Evolutionary conservation across 179 eudicot genomes (phyloP), one percentile per base, ranked within the genome.

Genomic region (Beta macrorhiza): DNA sequence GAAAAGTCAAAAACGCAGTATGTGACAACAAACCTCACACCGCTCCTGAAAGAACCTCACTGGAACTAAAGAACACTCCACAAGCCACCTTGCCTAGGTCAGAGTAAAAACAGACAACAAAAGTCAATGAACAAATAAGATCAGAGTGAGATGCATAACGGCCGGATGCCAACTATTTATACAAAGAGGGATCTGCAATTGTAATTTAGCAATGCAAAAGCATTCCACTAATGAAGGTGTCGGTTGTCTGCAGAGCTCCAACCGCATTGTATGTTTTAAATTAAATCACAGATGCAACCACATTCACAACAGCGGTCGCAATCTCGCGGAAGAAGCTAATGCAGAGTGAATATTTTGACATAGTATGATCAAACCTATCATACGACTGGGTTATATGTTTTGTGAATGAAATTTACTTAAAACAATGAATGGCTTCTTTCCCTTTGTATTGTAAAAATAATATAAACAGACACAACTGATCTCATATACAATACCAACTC

Each of bases 11-110:
- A 55, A 79, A 29, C 22, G 67, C 4, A 47, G 65, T 62, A 59
- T 71, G 32, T 55, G 47, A 76, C 12, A 77, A 57, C 57, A 15
- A 68, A 97, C 99, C 97, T 97, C 99, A 77, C 98, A 95, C 22
- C 99, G 98, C 89, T 97, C 99, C 90, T 95, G 98, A 78, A 97
- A 97, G 62, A 86, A 87, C 87, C 93, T 93, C 88, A 92, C 84
- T 25, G 98, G 98, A 55, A 95, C 97, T 84, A 97, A 53, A 37
- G 91, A 81, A 72, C 92, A 89, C 84, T 97, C 99, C 83, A 97
- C 99, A 53, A 95, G 89, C 98, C 98, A 97, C 81, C 90, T 97
- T 59, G 97, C 99, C 99, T 97, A 81, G 22, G 75, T 79, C 81
- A 62, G 19, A 83, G 78, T 29, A 70, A 37, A 72, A 81, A 82